Evolutionary conservation across 73 alveolate species (phyloP), one percentile per base, ranked within the genome.

Genomic region (Paramecium caudatum): DNA sequence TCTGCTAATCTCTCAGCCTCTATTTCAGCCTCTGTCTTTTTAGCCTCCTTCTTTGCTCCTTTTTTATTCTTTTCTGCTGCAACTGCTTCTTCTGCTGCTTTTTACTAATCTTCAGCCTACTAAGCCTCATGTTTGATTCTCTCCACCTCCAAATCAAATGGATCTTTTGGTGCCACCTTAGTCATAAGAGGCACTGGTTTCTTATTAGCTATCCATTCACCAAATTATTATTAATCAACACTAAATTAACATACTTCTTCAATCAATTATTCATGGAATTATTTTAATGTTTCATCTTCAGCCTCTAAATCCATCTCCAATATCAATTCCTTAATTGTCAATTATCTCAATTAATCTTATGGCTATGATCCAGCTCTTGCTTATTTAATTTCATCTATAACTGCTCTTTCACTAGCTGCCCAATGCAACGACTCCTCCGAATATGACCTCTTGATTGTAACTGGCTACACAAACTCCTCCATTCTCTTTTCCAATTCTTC

Each of bases 21-120:
- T 55, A 62, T 33, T 39, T 86, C 84, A 6, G 84, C 93, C 34
- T 86, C 93, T 37, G 82, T 78, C 43, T 86, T 86, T 36, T 86
- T 86, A 9, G 93, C 90, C 30, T 86, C 93, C 47, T 86, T 86
- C 16, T 86, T 86, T 1, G 93, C 93, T 61, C 93, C 93, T 86
- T 86, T 86, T 25, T 86, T 86, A 36, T 86, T 86, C 81, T 55
- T 62, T 6, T 70, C 93, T 19, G 61, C 87, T 17, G 15, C 19
- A 16, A 23, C 41, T 16, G 61, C 87, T 6, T 62, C 82, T 30
- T 70, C 93, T 15, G 68, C 68, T 36, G 45, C 21, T 13, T 30
- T 61, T 15, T 84, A 17, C 45, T 86, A 65, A 41, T 86, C 93
- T 7, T 70, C 93, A 21, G 82, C 82, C 41, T 21, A 4, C 8